phyloP scores from a whole-genome alignment of 2,329 filamentous ascomycete species.

The Aplosporella prunicola region DNA sequence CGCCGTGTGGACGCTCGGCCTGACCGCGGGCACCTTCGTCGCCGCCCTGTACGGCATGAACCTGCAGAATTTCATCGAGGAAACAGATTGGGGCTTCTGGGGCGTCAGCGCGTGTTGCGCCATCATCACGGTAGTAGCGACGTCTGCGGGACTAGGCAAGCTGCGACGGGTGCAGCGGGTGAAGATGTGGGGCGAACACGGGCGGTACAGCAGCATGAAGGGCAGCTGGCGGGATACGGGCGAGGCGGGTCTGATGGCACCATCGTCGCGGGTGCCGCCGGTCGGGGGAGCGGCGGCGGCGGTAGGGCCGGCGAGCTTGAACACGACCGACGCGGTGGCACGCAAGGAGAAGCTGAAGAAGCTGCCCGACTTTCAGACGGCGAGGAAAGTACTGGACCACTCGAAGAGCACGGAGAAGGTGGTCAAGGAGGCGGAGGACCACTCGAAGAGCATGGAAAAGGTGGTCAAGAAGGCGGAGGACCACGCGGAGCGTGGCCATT shows the following conservation, averaged over 20 bases:
- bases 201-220: not conserved
- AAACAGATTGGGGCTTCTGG: conserved; percentile 77
- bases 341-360: conserved; percentile 6
- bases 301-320: not conserved
- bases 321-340: not conserved
- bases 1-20: conserved; percentile 86
- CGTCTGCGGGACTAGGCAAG: conserved; percentile 73
- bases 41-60: conserved; percentile 99
- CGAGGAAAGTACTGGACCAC: not conserved
- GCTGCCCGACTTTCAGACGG: conserved; percentile 4
- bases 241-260: not conserved
- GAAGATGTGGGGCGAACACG: conserved; percentile 64
- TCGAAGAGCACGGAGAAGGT: not conserved
- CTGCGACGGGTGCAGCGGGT: conserved; percentile 79
- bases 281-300: not conserved
- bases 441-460: not conserved
- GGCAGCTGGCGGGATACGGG: conserved; percentile 9
- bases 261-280: not conserved
- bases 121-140: conserved; percentile 65
- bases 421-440: not conserved
- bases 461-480: not conserved
- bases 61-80: conserved; percentile 96
- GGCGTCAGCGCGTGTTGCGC: conserved; percentile 63
- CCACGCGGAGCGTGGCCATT: not conserved
- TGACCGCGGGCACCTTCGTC: conserved; percentile 88